Evolutionary conservation across 495 filamentous ascomycete species (phyloP).

Genomic region (Tricharina praecox): DNA sequence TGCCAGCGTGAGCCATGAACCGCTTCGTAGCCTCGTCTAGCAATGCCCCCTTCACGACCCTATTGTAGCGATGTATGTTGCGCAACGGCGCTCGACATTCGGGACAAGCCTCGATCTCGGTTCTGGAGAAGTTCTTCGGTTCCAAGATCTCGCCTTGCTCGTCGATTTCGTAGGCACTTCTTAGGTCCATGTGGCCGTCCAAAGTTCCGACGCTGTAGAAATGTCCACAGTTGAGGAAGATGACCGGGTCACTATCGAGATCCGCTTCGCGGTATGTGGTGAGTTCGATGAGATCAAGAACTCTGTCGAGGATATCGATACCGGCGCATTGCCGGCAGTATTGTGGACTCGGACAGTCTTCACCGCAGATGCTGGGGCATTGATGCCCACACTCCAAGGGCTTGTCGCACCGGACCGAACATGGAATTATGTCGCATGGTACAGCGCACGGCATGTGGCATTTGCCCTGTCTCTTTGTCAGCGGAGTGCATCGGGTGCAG

Average conservation of each 20-base stretch:
- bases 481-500: too few relatives aligned
- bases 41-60: constrained; percentile 44
- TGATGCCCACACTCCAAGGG: constrained; percentile 46
- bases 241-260: constrained; percentile 40
- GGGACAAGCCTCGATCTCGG: constrained; percentile 46
- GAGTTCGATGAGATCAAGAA: constrained; percentile 39
- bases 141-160: constrained; percentile 30
- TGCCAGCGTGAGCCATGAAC: constrained; percentile 37
- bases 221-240: constrained; percentile 51
- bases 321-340: constrained; percentile 42
- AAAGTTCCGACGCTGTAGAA: constrained; percentile 44
- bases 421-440: constrained; percentile 47
- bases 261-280: constrained; percentile 39
- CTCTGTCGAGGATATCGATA: constrained; percentile 29
- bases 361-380: constrained; percentile 52
- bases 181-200: constrained; percentile 50
- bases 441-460: constrained; percentile 51
- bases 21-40: constrained; percentile 54
- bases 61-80: constrained; percentile 47
- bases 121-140: constrained; percentile 31
- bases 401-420: constrained; percentile 43
- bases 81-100: constrained; percentile 46
- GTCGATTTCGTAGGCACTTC: constrained; percentile 39
- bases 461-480: too few relatives aligned
- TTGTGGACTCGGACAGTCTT: constrained; percentile 38